These are phyloP conservation scores for Teratosphaeria epicoccoides DNA, from an alignment of 2,329 filamentous ascomycete species.

Conservation along the genomic window DNA sequence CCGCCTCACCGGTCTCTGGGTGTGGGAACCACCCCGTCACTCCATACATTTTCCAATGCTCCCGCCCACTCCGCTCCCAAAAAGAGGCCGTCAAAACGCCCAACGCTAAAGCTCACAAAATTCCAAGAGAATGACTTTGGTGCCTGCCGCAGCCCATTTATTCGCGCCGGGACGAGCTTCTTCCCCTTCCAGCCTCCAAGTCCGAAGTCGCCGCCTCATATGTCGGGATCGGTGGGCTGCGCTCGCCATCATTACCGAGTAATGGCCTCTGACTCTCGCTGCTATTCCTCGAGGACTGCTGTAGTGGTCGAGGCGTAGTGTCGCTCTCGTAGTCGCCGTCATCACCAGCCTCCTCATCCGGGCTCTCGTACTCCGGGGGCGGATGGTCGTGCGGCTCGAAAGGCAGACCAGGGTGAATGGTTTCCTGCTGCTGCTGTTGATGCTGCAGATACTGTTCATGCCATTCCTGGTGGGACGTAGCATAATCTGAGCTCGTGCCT, in stretches of 20 bases:
- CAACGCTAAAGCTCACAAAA: background rate
- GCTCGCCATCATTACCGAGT: constrained; percentile 4
- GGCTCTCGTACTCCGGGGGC: constrained; percentile 41
- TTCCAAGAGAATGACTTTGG: background rate
- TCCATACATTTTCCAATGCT: too few relatives aligned
- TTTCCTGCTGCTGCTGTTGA: constrained; percentile 1
- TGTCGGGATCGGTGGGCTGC: constrained; percentile 62
- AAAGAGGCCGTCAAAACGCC: background rate
- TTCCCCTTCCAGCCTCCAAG: constrained; percentile 16
- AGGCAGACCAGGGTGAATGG: constrained; percentile 18
- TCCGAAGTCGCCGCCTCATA: constrained; percentile 61
- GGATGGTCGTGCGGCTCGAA: constrained; percentile 26
- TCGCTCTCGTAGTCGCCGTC: constrained; percentile 7
- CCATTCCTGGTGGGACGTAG: constrained; percentile 1
- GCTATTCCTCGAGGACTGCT: constrained; percentile 8
- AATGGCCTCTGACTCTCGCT: constrained; percentile 6
- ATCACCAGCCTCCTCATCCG: constrained; percentile 20
- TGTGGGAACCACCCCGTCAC: too few relatives aligned
- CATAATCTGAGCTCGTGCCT: constrained; percentile 47
- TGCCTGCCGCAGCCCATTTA: too few relatives aligned
- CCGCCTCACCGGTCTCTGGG: background rate
- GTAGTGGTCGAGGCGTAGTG: constrained; percentile 19
- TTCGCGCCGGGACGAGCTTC: constrained; percentile 12
- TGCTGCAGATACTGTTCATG: constrained; percentile 6
- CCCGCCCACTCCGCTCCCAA: too few relatives aligned